These are phyloP conservation scores for Funneliformis mosseae DNA, from an alignment of 192 early-diverging fungal species.

Conservation along the genomic window DNA sequence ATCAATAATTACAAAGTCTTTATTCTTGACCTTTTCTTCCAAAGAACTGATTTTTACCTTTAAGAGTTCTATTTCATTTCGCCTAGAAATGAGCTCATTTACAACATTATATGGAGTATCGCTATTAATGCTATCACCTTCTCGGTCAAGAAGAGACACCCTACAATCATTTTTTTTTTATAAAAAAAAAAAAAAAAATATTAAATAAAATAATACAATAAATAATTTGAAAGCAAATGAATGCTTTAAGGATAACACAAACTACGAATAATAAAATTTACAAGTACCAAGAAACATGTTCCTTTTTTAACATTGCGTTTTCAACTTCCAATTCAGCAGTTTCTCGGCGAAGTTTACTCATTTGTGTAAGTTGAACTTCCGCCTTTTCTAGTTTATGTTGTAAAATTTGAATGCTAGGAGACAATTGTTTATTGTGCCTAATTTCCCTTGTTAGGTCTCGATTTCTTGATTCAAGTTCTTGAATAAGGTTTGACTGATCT, in stretches of 20 bases:
- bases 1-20: neutral
- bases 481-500: constrained; percentile 6
- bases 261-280: neutral
- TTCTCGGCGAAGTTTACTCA: neutral
- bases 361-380: neutral
- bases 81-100: neutral
- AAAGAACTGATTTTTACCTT: neutral
- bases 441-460: neutral
- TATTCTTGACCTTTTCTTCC: constrained; percentile 14
- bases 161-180: neutral
- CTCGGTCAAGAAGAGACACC: neutral
- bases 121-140: neutral
- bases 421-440: neutral
- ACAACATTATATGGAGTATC: constrained; percentile 14
- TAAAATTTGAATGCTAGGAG: constrained; percentile 23
- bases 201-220: neutral
- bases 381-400: neutral
- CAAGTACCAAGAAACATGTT: constrained; percentile 19
- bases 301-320: constrained; percentile 22
- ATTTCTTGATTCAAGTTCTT: neutral
- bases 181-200: no score
- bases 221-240: neutral
- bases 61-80: constrained; percentile 15
- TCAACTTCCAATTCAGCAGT: constrained; percentile 24
- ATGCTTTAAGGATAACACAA: neutral